Evolutionary conservation across 139 green algal genomes (phyloP), one percentile per base, ranked within the genome.

Genomic region (Chlamydomonas sp.): DNA sequence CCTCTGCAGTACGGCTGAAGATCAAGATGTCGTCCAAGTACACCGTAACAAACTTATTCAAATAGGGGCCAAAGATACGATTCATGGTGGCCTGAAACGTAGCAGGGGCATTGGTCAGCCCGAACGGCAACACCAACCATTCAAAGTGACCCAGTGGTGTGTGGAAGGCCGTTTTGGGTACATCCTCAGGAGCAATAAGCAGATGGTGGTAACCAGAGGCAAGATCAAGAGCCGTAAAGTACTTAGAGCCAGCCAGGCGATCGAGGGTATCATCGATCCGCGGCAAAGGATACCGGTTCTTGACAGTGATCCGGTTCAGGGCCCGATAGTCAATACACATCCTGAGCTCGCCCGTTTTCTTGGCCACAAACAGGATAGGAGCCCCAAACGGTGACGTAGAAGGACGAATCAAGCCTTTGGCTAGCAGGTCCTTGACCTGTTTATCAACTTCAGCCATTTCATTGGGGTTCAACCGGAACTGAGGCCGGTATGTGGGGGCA

Each of bases 11-110:
- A 16, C 83, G 69, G n/a, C 74, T 90, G 68, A 87, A 94, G 10
- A 94, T 92, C 20, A 94, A 74, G 1, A 95, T 92, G 59, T 96
- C 91, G 82, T 95, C 91, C 2, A 96, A 80, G 31, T 93, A 95
- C 59, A 95, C 82, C 16, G 92, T 59, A 1, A 96, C 87, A 74
- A 91, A 95, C 5, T 81, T 57, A 80, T 93, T 88, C 73, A 95
- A 76, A 15, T 79, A 77, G 1, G 81, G 58, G 5, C 78, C 8
- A 15, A 96, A 89, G 1, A 94, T 82, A 14, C 91, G 61, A 66
- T 94, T 91, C 89, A 96, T 90, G 57, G 73, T 58, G 6, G 58
- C 59, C 49, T 78, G 74, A 73, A 88, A 92, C 61, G 85, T 87
- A 5, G 69, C 90, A 12, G 80, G 92, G 63, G 75, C 64, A 3